phyloP scores from a whole-genome alignment of 2,329 filamentous ascomycete genomes.

The Cladosporium halotolerans region DNA sequence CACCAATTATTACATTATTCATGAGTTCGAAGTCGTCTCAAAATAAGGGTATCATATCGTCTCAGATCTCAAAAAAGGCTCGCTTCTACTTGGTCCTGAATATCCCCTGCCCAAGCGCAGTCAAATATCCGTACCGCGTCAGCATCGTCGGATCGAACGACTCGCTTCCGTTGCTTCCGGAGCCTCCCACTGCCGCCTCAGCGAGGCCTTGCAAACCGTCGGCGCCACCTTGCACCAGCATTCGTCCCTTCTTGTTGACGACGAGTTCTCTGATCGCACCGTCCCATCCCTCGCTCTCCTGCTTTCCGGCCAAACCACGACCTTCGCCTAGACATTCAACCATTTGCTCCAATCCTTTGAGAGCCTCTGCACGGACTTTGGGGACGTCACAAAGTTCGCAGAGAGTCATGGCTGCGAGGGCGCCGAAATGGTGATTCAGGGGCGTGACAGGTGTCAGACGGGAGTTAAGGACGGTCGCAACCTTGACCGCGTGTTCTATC shows the following conservation, averaged over 20 bases:
- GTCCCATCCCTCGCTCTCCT: constrained; percentile 53
- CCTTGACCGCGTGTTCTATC: constrained; percentile 54
- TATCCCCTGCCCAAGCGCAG: constrained; percentile 31
- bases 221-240: constrained; percentile 30
- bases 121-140: constrained; percentile 35
- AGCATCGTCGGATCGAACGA: constrained; percentile 33
- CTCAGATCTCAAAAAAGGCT: constrained; percentile 5
- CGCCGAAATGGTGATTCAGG: constrained; percentile 61
- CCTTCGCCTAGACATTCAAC: constrained; percentile 44
- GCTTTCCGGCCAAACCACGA: constrained; percentile 36
- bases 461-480: constrained; percentile 52
- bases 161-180: constrained; percentile 9
- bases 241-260: constrained; percentile 35
- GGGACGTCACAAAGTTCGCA: constrained; percentile 53
- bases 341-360: constrained; percentile 50
- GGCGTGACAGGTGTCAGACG: constrained; percentile 54
- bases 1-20: background rate
- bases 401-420: constrained; percentile 55
- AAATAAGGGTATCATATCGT: constrained; percentile 10
- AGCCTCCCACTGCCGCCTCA: constrained; percentile 36
- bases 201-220: constrained; percentile 53
- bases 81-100: constrained; percentile 21
- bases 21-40: background rate
- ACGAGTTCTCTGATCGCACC: constrained; percentile 49
- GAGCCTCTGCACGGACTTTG: constrained; percentile 52